phyloP scores from a whole-genome alignment of 1,284 basidiomycete species.

The Cryptococcus neoformans region DNA sequence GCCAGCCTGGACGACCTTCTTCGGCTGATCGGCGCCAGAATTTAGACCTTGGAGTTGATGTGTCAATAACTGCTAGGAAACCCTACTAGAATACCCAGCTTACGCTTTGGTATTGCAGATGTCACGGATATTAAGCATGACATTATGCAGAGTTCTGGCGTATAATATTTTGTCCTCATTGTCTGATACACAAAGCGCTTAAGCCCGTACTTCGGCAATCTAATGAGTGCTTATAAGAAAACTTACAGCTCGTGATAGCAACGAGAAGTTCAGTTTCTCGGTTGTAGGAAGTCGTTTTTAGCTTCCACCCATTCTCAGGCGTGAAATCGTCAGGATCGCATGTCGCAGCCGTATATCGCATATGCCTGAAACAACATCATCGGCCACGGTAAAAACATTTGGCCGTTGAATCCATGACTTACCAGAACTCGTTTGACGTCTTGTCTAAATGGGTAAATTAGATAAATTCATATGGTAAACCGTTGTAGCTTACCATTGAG shows the following conservation, averaged over 20 bases:
- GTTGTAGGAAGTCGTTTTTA: slow-evolving; percentile 80
- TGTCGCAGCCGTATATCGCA: slow-evolving; percentile 90
- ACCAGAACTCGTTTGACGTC: slow-evolving; percentile 76
- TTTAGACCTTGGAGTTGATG: slow-evolving; percentile 58
- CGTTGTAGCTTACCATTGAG: slow-evolving; percentile 41
- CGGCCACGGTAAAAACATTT: slow-evolving; percentile 1
- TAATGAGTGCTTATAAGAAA: too few relatives aligned
- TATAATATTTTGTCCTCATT: slow-evolving; percentile 86
- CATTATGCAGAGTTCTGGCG: slow-evolving; percentile 85
- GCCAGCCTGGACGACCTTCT: slow-evolving; percentile 86
- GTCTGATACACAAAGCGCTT: slow-evolving; percentile 39
- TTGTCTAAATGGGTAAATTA: slow-evolving; percentile 46
- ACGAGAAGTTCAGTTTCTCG: slow-evolving; percentile 92
- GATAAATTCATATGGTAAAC: too few relatives aligned
- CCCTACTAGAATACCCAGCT: slow-evolving; percentile 2
- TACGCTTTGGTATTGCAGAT: slow-evolving; percentile 88
- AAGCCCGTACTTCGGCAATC: background rate
- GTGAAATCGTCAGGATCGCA: slow-evolving; percentile 70
- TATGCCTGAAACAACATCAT: slow-evolving; percentile 53
- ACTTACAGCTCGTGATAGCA: slow-evolving; percentile 62
- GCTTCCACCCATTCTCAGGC: slow-evolving; percentile 70
- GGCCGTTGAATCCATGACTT: slow-evolving; percentile 38
- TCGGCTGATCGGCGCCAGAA: slow-evolving; percentile 84
- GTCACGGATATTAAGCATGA: slow-evolving; percentile 98
- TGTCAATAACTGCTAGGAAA: background rate